These are phyloP conservation scores for Botrytis sinoallii DNA, from an alignment of 2,329 filamentous ascomycete species.

Conservation along the genomic window DNA sequence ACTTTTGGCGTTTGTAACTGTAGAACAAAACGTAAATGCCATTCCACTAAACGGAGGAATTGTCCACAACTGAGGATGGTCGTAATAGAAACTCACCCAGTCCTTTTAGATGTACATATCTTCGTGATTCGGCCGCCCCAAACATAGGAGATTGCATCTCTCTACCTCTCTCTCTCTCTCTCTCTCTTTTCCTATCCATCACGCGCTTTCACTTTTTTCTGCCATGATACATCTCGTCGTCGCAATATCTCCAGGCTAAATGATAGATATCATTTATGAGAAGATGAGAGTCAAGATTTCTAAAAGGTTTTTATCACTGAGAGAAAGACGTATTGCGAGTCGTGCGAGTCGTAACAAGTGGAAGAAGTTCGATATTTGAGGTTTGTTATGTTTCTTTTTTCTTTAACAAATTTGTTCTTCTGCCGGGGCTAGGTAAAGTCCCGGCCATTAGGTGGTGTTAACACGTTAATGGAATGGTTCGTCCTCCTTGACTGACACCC, in stretches of 20 bases:
- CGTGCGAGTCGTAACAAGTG: neutral
- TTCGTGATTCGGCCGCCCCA: neutral
- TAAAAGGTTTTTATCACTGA: neutral
- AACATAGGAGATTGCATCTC: neutral
- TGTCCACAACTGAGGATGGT: neutral
- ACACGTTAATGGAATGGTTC: neutral
- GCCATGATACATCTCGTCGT: neutral
- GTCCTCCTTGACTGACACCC: neutral
- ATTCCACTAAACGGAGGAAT: neutral
- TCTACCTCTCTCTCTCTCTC: neutral
- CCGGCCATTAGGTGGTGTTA: neutral
- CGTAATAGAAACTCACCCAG: fast-evolving
- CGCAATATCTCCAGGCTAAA: neutral
- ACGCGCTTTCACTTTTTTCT: neutral
- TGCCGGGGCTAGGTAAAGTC: neutral
- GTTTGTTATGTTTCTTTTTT: neutral
- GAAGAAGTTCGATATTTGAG: neutral
- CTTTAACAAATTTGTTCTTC: neutral
- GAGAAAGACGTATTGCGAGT: neutral
- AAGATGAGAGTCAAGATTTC: neutral
- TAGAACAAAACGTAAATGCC: neutral
- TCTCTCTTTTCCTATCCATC: neutral
- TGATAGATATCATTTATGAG: neutral
- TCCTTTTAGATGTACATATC: neutral
- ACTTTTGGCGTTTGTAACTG: neutral